Percentiles rank a stretch among this genome's conserved stretches.
These are phyloP conservation scores for Cryptomeria japonica DNA, from an alignment of 75 land plant species.

Conservation along the genomic window DNA sequence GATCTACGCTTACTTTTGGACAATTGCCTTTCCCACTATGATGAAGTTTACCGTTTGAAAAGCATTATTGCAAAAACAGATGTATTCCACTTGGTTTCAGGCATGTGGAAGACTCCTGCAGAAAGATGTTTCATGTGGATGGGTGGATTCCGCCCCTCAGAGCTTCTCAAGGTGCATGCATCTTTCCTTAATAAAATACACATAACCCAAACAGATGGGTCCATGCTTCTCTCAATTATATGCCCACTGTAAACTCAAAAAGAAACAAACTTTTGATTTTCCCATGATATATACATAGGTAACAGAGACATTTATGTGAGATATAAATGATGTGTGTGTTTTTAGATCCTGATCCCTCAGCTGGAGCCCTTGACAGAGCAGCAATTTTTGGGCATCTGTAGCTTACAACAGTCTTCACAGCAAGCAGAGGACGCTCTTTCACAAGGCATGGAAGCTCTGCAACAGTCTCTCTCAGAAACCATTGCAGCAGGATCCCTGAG, in stretches of 20 bases:
- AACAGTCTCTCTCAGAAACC: slow-evolving; percentile 59
- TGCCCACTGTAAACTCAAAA: too few species aligned
- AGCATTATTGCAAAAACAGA: slow-evolving; percentile 67
- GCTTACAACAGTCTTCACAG: slow-evolving; percentile 65
- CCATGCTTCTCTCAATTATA: background rate
- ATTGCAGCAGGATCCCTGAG: slow-evolving; percentile 45
- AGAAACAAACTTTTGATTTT: too few species aligned
- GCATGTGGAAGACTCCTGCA: slow-evolving; percentile 84
- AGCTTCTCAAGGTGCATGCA: slow-evolving; percentile 67
- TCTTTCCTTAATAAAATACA: background rate
- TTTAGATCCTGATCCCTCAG: slow-evolving; percentile 58
- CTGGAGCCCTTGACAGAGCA: slow-evolving; percentile 81
- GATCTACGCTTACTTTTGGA: slow-evolving; percentile 57
- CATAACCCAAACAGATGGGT: background rate
- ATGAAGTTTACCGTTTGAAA: slow-evolving; percentile 64
- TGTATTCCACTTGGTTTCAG: slow-evolving; percentile 75
- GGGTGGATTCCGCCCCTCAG: slow-evolving; percentile 90
- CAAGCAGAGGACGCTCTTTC: slow-evolving; percentile 82
- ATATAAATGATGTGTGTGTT: background rate
- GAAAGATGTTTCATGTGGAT: slow-evolving; percentile 95
- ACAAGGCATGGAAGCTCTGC: slow-evolving; percentile 75
- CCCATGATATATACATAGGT: too few species aligned
- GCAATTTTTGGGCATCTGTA: slow-evolving; percentile 61
- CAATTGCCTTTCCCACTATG: slow-evolving; percentile 59
- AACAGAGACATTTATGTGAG: background rate